Base-by-base conservation (phyloP, 495 filamentous ascomycete genomes). In the Acidiella bohemica region DNA sequence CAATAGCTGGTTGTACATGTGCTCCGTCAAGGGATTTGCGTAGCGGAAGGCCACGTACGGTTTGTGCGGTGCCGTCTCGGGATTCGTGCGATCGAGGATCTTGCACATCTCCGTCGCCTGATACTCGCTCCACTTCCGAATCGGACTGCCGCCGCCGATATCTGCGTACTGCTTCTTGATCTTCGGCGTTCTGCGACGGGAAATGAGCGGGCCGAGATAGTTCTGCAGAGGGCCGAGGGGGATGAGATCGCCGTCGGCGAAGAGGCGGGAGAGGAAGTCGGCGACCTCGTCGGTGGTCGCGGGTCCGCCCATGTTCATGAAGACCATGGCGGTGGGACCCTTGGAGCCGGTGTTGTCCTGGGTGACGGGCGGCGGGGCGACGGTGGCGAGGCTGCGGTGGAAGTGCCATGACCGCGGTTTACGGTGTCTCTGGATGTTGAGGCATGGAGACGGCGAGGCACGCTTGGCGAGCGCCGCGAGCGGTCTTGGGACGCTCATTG, bases 31-130 rank as follows among this genome's bases (percentile, higher is more conserved):
- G 1, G 92, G 92, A 32, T 83, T 73, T 3, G 90, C 90, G 52
- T 96, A 96, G 35, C 92, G 81, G 60, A 99, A 99, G n/a, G 90
- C 88, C 21, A 99, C 86, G 52, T 99, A 99, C 10, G 92, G 92
- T 56, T 90, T 95, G 57, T 99, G 92, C 7, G 92, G 92, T 4
- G 92, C 92, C 6, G 87, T 93, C 50, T 88, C 77, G 1, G 92
- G 90, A 12, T 81, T 90, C 36, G 83, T 76, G 46, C 75, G 68
- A 65, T 99, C 90, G 29, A 99, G 71, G 6, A 94, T 64, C 65
- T 93, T 94, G 72, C 92, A 99, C 81, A 93, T 92, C 58, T 94
- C 84, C 27, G 66, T 64, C 41, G 76, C 85, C 59, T 99, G 92
- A 48, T 85, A 74, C 58, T 96, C 90, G 10, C 85, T 93, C 92